Conservation (phyloP, 805 yeast genomes). For the Kodamaea kakaduensis region DNA sequence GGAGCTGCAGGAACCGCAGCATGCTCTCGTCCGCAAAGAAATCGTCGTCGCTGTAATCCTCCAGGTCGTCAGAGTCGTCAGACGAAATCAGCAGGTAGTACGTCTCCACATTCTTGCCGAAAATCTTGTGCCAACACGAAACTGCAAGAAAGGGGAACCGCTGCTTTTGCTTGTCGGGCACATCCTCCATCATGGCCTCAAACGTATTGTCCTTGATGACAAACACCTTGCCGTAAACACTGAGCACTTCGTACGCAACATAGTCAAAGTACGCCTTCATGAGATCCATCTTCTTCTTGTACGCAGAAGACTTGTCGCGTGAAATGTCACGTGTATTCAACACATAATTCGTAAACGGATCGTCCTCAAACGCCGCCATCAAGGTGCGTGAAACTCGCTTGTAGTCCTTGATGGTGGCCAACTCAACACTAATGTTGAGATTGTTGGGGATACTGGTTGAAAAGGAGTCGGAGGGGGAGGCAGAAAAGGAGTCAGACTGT, state of each 20-base stretch:
- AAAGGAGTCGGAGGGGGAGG: constrained; percentile 5
- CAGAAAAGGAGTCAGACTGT: no score
- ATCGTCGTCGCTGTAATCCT: constrained; percentile 20
- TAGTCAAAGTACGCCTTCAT: constrained; percentile 51
- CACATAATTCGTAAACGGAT: constrained; percentile 48
- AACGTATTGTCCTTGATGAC: constrained; percentile 47
- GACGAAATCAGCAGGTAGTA: constrained; percentile 8
- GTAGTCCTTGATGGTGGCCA: constrained; percentile 41
- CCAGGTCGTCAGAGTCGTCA: constrained; percentile 16
- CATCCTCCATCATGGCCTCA: constrained; percentile 29
- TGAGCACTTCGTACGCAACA: constrained; percentile 47
- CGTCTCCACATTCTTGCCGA: constrained; percentile 14
- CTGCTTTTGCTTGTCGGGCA: constrained; percentile 22
- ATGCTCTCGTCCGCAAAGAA: constrained; percentile 18
- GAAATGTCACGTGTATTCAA: constrained; percentile 32
- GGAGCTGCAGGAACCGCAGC: constrained; percentile 22
- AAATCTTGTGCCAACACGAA: constrained; percentile 41
- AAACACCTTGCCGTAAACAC: constrained; percentile 48
- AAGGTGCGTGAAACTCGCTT: constrained; percentile 54
- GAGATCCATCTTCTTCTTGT: constrained; percentile 37
- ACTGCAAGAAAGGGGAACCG: constrained; percentile 49
- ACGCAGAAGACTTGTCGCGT: constrained; percentile 21
- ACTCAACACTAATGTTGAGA: constrained; percentile 13
- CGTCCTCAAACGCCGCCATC: constrained; percentile 50
- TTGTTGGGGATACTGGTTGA: constrained; percentile 11